These are phyloP conservation scores for Rhizopus delemar DNA, from an alignment of 371 early-diverging fungal species.

Conservation along the genomic window DNA sequence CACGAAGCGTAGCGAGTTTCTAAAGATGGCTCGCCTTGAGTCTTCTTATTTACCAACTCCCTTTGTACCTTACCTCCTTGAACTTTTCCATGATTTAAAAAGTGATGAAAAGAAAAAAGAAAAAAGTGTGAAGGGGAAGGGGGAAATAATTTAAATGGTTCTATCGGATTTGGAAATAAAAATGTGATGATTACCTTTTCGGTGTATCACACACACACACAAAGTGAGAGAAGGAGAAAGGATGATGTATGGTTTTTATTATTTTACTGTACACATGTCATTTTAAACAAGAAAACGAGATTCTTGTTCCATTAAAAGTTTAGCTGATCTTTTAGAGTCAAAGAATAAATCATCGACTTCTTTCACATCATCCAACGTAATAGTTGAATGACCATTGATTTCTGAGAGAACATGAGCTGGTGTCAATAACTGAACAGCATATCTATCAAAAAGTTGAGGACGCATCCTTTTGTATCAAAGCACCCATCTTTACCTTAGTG, in stretches of 20 bases:
- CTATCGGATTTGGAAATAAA: no score
- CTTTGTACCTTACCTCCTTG: no score
- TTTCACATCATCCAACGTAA: constrained; percentile 81
- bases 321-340: constrained; percentile 89
- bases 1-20: constrained; percentile 71
- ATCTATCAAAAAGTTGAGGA: constrained; percentile 52
- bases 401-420: constrained; percentile 86
- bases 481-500: constrained; percentile 48
- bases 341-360: constrained; percentile 86
- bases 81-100: neutral
- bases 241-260: no score
- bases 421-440: constrained; percentile 96
- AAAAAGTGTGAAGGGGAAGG: neutral
- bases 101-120: neutral
- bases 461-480: constrained; percentile 6
- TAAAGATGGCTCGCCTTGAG: constrained; percentile 14
- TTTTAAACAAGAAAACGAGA: constrained; percentile 37
- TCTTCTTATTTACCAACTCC: neutral
- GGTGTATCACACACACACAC: no score
- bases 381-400: constrained; percentile 80
- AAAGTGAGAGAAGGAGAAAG: neutral
- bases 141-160: neutral
- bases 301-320: constrained; percentile 54
- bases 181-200: no score
- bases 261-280: neutral